Evolutionary conservation across 1,139 yeast genomes (phyloP).

Genomic region (Hansenula sp.): DNA sequence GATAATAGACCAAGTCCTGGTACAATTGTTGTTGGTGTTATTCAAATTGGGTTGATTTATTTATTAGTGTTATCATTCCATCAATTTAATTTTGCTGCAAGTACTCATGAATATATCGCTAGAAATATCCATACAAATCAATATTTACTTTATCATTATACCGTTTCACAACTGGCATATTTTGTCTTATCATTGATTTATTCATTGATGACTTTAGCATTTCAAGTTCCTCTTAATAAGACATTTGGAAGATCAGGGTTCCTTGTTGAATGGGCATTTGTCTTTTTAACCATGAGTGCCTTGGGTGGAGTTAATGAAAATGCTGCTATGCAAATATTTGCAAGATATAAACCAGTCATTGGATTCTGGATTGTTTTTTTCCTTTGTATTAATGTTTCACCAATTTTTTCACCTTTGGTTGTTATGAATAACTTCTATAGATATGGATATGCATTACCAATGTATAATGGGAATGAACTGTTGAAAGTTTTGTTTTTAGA

Average conservation of each 20-base stretch:
- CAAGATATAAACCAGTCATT: slow-evolving; percentile 38
- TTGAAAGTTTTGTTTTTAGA: slow-evolving; percentile 42
- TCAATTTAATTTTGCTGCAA: slow-evolving; percentile 46
- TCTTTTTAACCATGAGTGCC: slow-evolving; percentile 43
- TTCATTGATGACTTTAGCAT: slow-evolving; percentile 41
- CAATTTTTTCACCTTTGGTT: slow-evolving; percentile 44
- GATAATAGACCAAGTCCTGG: slow-evolving; percentile 43
- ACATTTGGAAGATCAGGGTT: slow-evolving; percentile 46
- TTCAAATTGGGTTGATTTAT: slow-evolving; percentile 64
- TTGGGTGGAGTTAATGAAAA: slow-evolving; percentile 50
- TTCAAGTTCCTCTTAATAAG: slow-evolving; percentile 31
- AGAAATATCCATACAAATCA: slow-evolving; percentile 32
- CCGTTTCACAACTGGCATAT: slow-evolving; percentile 40
- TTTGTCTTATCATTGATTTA: slow-evolving; percentile 39
- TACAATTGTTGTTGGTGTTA: slow-evolving; percentile 50
- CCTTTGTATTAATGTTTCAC: slow-evolving; percentile 43
- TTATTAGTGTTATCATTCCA: slow-evolving; percentile 55
- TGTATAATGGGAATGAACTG: slow-evolving; percentile 42
- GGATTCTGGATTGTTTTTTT: slow-evolving; percentile 46
- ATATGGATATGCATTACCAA: slow-evolving; percentile 52
- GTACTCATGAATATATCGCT: slow-evolving; percentile 39
- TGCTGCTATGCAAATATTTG: slow-evolving; percentile 34
- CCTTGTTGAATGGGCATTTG: slow-evolving; percentile 44
- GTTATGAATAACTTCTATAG: slow-evolving; percentile 43
- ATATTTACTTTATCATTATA: slow-evolving; percentile 38